Evolutionary conservation across 2,329 filamentous ascomycete genomes (phyloP).

Genomic region (Emmonsiellopsis sp.): DNA sequence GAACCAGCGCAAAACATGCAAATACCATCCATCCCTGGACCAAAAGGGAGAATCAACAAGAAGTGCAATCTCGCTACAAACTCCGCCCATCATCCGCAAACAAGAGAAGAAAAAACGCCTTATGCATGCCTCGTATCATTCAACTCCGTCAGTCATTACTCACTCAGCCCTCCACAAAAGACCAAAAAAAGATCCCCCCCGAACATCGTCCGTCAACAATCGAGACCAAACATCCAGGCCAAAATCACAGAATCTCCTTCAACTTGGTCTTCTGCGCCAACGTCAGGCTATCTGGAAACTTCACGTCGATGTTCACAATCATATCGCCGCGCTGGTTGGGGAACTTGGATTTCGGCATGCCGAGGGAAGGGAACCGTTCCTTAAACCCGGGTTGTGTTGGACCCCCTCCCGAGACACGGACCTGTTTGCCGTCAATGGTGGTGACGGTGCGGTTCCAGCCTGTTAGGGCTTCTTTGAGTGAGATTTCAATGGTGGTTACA

Average conservation of each 20-base stretch:
- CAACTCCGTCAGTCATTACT: not conserved
- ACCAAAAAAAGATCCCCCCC: not conserved
- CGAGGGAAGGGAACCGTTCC: constrained; percentile 73
- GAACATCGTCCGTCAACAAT: not conserved
- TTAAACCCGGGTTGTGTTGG: constrained; percentile 77
- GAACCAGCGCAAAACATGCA: not conserved
- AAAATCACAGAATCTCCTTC: constrained; percentile 58
- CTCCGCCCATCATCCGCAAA: not conserved
- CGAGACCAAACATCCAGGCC: not conserved
- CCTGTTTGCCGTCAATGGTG: constrained; percentile 84
- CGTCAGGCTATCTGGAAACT: constrained; percentile 74
- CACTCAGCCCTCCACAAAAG: not conserved
- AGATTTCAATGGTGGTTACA: constrained; percentile 65
- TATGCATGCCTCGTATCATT: not conserved
- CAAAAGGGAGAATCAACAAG: no score
- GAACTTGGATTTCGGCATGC: constrained; percentile 93
- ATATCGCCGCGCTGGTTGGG: constrained; percentile 77
- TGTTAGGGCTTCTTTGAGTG: constrained; percentile 86
- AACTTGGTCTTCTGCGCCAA: constrained; percentile 68
- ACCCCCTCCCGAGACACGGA: constrained; percentile 68
- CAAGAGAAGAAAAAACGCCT: not conserved
- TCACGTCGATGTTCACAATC: constrained; percentile 81
- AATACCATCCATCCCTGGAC: not conserved
- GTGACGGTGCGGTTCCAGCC: constrained; percentile 87
- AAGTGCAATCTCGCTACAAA: not conserved